Conservation (phyloP, 1,284 basidiomycete genomes). For the Fomitopsis schrenkii region DNA sequence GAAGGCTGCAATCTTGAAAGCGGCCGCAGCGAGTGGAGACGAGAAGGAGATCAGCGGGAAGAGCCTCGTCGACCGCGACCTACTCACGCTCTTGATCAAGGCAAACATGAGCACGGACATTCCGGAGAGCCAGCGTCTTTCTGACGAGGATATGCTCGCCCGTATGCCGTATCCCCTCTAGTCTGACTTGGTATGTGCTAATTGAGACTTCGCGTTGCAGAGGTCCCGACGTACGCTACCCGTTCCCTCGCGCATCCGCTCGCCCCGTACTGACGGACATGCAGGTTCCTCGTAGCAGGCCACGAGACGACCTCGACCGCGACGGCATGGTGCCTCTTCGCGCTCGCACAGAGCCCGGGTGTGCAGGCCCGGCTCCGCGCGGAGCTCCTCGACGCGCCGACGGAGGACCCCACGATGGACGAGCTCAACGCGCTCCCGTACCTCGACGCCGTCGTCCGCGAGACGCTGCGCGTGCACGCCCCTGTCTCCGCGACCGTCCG, state of each 20-base stretch:
- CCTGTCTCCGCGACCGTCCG: slow-evolving; percentile 59
- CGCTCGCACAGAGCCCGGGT: slow-evolving; percentile 49
- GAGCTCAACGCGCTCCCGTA: slow-evolving; percentile 55
- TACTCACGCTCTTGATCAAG: slow-evolving; percentile 34
- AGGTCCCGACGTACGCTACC: slow-evolving; percentile 13
- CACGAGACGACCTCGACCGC: slow-evolving; percentile 61
- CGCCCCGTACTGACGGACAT: background rate
- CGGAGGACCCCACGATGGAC: slow-evolving; percentile 46
- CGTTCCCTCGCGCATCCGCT: background rate
- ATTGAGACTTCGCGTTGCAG: background rate
- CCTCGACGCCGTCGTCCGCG: slow-evolving; percentile 67
- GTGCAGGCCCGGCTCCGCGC: slow-evolving; percentile 66
- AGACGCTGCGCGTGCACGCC: slow-evolving; percentile 64
- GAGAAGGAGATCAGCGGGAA: slow-evolving; percentile 18
- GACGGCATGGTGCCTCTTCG: slow-evolving; percentile 61
- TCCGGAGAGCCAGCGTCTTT: slow-evolving; percentile 38
- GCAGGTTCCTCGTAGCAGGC: slow-evolving; percentile 56
- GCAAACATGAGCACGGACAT: slow-evolving; percentile 46
- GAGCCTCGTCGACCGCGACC: slow-evolving; percentile 17
- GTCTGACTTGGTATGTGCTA: background rate
- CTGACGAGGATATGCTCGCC: slow-evolving; percentile 53
- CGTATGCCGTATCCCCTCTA: slow-evolving; percentile 34
- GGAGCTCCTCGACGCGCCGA: slow-evolving; percentile 49
- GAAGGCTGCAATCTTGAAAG: slow-evolving; percentile 27
- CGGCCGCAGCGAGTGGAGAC: slow-evolving; percentile 4